phyloP scores from a whole-genome alignment of 805 yeast species.

The Blastobotrys peoriensis region DNA sequence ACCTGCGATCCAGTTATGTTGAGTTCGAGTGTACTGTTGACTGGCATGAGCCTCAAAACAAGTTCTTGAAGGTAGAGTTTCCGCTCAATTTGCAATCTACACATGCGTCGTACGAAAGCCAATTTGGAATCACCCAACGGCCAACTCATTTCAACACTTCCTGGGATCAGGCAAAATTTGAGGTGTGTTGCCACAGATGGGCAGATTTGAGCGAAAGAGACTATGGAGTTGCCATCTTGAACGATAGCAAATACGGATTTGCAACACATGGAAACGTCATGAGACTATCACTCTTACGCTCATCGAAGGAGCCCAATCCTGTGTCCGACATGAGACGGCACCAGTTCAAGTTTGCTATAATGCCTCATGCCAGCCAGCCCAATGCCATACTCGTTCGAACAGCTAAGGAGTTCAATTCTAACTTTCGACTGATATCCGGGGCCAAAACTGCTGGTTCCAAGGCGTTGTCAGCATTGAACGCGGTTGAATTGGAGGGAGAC shows the following conservation, averaged over 20 bases:
- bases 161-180: constrained; percentile 85
- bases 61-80: constrained; percentile 79
- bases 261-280: constrained; percentile 73
- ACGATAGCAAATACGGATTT: constrained; percentile 74
- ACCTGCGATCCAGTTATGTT: no score
- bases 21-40: constrained; percentile 48
- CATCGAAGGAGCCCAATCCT: constrained; percentile 82
- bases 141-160: constrained; percentile 80
- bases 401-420: constrained; percentile 58
- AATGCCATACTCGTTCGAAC: constrained; percentile 53
- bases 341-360: constrained; percentile 62
- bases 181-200: constrained; percentile 77
- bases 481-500: constrained; percentile 41
- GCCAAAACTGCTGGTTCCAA: no score
- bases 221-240: constrained; percentile 70
- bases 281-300: constrained; percentile 67
- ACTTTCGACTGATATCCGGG: constrained; percentile 13
- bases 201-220: constrained; percentile 70
- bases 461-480: no score
- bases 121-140: constrained; percentile 72
- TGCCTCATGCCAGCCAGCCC: constrained; percentile 60
- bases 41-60: constrained; percentile 55
- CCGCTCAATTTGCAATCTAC: constrained; percentile 68
- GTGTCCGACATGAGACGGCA: constrained; percentile 81
- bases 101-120: constrained; percentile 72